Base-by-base conservation (phyloP, 768 basidiomycete species). In the Lentinula sp. region DNA sequence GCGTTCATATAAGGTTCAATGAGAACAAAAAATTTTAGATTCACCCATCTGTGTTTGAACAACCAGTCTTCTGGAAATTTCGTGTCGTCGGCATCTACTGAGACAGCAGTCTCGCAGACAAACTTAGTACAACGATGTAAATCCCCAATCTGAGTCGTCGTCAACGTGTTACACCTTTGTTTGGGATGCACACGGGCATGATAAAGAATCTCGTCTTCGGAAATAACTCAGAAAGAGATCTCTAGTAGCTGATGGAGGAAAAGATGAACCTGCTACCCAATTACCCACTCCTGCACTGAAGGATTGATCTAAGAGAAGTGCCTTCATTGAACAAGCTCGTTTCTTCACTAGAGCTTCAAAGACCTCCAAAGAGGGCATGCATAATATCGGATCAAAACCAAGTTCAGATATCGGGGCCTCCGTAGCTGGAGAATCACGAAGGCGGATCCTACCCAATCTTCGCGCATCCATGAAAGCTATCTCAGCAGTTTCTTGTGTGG, bases 251-350 rank as follows among this genome's bases (percentile, higher is more conserved):
- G 6, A 39, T 15, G 50, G 59, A 62, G 45, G 56, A 51, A 37
- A 10, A 37, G 67, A 71, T 67, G 46, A 64, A 84, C 88, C 88
- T 66, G 90, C 89, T 18, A 92, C 83, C 86, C 89, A 92, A 69
- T 92, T 93, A 3, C 91, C 88, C 9, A 93, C 82, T 1, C 91
- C 91, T 10, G 89, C 89, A 63, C 83, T 88, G 74, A 92, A 91
- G 0, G 86, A 83, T 69, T 92, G 89, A 70, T 92, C 85, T 45
- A 91, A 78, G 13, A 92, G 76, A n/a, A 93, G 76, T 1, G 86
- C 84, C 67, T 91, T 92, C 60, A 89, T 79, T 3, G 89, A 84
- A 60, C 86, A 86, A 4, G 78, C 73, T 58, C 87, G 80, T 65
- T 80, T 87, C 23, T 70, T 69, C 32, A 89, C 75, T 16, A 75